Evolutionary conservation across 2,329 filamentous ascomycete genomes (phyloP), one percentile per base, ranked within the genome.

Genomic region (Nothomitra cinnamomea): DNA sequence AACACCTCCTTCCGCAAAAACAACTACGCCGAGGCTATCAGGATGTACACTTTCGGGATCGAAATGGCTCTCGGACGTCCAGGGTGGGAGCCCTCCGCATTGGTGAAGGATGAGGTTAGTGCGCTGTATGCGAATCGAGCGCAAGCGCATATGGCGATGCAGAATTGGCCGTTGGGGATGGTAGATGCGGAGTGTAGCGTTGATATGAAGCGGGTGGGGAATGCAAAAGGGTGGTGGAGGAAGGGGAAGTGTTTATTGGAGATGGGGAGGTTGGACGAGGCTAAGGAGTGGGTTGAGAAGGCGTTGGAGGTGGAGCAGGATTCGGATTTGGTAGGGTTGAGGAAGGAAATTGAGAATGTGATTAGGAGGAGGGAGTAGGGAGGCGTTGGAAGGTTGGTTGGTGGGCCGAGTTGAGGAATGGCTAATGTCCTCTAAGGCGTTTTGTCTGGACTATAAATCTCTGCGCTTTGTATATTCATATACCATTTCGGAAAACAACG

Each of bases 181-280:
- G 75, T 87, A 4, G 92, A 98, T 68, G 89, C 88, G 2, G 84
- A 94, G 71, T 78, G 81, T 28, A 92, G 86, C 65, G 83, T 95
- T 43, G 89, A 95, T 73, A 82, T 87, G 57, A 89, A 90, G 74
- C 78, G 81, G 59, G 77, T 83, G 42, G 88, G 84, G 40, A 96
- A 98, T 67, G 81, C 86, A 1, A 96, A 96, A 78, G 89, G 82
- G 0, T 96, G 90, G 87, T 95, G 87, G 83, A 75, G 92, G 57
- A 75, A 86, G 57, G 92, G 86, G 8, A 81, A 80, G 70, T 94
- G 87, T 64, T 68, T 96, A 64, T 69, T 83, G 59, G 92, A 98
- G 78, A 96, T 96, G 92, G 84, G 85, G 1, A 69, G 90, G 56
- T 70, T 86, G 62, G 80, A 85, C 54, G 90, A 96, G 77, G 88